phyloP scores from a whole-genome alignment of 352 stramenopile species.

The Proteromonas lacertae region DNA sequence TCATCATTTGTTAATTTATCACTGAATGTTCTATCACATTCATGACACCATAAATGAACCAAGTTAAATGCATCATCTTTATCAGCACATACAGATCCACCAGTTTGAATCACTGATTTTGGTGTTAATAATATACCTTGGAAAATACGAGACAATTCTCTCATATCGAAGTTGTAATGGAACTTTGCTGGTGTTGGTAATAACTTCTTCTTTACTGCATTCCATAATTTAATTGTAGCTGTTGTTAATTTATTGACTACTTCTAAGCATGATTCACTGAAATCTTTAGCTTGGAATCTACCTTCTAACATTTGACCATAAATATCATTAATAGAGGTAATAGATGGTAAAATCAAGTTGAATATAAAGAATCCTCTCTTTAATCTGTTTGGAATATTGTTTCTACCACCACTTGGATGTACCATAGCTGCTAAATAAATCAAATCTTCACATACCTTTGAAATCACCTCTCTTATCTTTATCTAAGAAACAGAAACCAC shows the following conservation, averaged over 20 bases:
- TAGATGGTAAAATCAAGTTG: constrained; percentile 27
- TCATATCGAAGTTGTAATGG: constrained; percentile 65
- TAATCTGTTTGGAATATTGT: constrained; percentile 43
- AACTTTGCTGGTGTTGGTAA: constrained; percentile 49
- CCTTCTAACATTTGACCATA: constrained; percentile 33
- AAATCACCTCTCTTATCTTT: constrained; percentile 63
- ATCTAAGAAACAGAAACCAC: constrained; percentile 53
- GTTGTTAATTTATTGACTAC: constrained; percentile 37
- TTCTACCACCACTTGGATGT: constrained; percentile 42
- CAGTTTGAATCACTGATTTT: constrained; percentile 5
- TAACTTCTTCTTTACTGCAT: constrained; percentile 42
- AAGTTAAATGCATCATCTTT: constrained; percentile 20
- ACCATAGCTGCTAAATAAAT: constrained; percentile 57
- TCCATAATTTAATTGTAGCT: constrained; percentile 47
- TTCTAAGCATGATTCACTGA: constrained; percentile 14
- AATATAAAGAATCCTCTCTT: constrained; percentile 51
- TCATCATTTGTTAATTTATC: constrained; percentile 24
- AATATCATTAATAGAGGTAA: constrained; percentile 35
- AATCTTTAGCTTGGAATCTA: constrained; percentile 19
- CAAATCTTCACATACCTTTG: constrained; percentile 57
- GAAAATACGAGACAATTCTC: constrained; percentile 31
- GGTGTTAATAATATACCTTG: constrained; percentile 27
- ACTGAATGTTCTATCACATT: constrained; percentile 30
- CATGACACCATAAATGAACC: constrained; percentile 32
- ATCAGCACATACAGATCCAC: constrained; percentile 18